Evolutionary conservation across 257 asterid species (phyloP).

Genomic region (Prunella vulgaris): DNA sequence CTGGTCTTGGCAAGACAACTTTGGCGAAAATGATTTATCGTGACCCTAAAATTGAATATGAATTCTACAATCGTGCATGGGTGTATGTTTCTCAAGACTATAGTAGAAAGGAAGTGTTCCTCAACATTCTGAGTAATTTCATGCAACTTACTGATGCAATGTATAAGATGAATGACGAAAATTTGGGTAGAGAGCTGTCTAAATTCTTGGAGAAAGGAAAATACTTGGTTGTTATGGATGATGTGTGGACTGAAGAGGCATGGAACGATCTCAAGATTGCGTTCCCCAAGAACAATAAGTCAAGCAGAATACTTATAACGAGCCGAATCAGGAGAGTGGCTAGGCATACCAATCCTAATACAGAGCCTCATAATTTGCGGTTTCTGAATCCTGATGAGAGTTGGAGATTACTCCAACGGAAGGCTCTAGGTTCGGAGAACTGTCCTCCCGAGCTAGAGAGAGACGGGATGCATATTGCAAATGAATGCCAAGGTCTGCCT

Average conservation of each 20-base stretch:
- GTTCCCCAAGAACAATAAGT: slow-evolving; percentile 40
- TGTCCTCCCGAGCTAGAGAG: slow-evolving; percentile 35
- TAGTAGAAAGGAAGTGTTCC: slow-evolving; percentile 43
- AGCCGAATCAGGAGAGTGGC: slow-evolving; percentile 40
- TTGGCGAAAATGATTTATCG: slow-evolving; percentile 50
- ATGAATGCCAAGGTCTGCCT: slow-evolving; percentile 43
- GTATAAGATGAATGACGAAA: slow-evolving; percentile 36
- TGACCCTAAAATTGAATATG: slow-evolving; percentile 32
- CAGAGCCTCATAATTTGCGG: slow-evolving; percentile 33
- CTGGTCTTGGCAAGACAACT: slow-evolving; percentile 66
- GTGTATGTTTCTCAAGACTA: slow-evolving; percentile 51
- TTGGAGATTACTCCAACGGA: slow-evolving; percentile 40
- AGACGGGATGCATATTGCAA: slow-evolving; percentile 39
- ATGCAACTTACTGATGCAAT: slow-evolving; percentile 25
- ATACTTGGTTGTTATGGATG: slow-evolving; percentile 55
- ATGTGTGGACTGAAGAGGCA: slow-evolving; percentile 45
- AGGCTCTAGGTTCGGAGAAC: slow-evolving; percentile 37
- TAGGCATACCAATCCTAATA: slow-evolving; percentile 33
- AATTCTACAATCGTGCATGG: slow-evolving; percentile 47
- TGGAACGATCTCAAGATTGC: slow-evolving; percentile 47
- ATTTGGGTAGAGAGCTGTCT: slow-evolving; percentile 31
- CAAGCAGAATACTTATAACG: slow-evolving; percentile 44
- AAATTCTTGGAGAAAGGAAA: slow-evolving; percentile 31
- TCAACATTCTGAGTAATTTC: slow-evolving; percentile 30
- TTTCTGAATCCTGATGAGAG: slow-evolving; percentile 36